Percentiles rank a stretch among this genome's conserved stretches.
Conservation (phyloP, 202 grass and related monocot genomes). For the Panicum hallii region DNA sequence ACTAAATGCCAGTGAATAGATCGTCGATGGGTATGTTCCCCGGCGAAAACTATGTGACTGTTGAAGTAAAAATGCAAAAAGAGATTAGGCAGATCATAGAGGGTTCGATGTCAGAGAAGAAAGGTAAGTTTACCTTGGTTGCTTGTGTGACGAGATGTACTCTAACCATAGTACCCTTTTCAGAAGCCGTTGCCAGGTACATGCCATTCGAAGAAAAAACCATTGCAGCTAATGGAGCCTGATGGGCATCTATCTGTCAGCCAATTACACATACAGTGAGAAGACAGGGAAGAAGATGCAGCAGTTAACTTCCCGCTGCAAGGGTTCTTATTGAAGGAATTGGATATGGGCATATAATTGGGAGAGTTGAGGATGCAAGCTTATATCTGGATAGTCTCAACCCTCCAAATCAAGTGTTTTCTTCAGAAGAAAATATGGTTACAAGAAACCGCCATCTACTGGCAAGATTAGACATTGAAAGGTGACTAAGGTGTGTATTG, state of each 20-base stretch:
- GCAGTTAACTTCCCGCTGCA: conserved; percentile 18
- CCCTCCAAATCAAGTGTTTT: background rate
- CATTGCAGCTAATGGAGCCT: conserved; percentile 83
- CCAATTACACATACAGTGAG: conserved; percentile 27
- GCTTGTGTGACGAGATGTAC: conserved; percentile 87
- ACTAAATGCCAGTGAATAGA: conserved; percentile 87
- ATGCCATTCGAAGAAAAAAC: conserved; percentile 78
- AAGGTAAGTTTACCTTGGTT: conserved; percentile 65
- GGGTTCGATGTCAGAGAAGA: background rate
- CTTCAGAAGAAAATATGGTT: background rate
- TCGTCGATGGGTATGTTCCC: conserved; percentile 93
- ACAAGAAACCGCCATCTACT: background rate
- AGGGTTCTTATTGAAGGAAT: background rate
- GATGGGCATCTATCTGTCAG: conserved; percentile 92
- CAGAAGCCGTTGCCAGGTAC: conserved; percentile 93
- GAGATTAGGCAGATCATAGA: conserved; percentile 23
- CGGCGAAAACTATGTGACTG: conserved; percentile 89
- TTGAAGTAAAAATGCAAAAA: conserved; percentile 37
- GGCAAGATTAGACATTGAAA: conserved; percentile 14
- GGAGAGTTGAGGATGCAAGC: conserved; percentile 5
- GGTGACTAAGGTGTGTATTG: conserved; percentile 8
- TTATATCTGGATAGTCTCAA: conserved; percentile 7
- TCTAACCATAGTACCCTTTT: conserved; percentile 93
- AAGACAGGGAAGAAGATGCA: conserved; percentile 8
- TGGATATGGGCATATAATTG: background rate